These are phyloP conservation scores for Scheffersomyces segobiensis DNA, from an alignment of 1,139 yeast species.

Conservation along the genomic window DNA sequence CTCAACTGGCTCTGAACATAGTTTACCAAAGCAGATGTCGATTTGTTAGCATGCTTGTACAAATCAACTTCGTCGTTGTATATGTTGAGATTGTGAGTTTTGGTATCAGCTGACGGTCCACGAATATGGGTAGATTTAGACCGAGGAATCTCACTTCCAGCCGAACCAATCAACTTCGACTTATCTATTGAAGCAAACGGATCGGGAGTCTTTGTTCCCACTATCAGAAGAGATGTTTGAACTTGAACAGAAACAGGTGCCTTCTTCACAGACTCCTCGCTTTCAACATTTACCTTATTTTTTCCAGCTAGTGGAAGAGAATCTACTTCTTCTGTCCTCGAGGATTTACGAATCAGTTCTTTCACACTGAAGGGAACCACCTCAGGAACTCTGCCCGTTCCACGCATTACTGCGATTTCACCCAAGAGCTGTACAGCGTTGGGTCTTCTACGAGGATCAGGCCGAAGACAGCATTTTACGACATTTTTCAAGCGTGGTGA, in stretches of 20 bases:
- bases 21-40: conserved; percentile 33
- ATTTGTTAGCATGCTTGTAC: conserved; percentile 7
- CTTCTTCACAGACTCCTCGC: background rate
- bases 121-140: conserved; percentile 21
- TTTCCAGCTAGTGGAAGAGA: conserved; percentile 2
- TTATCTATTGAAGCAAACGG: conserved; percentile 44
- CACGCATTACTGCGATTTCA: conserved; percentile 67
- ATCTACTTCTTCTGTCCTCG: conserved; percentile 2
- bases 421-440: conserved; percentile 68
- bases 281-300: background rate
- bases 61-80: conserved; percentile 8
- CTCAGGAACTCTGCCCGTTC: conserved; percentile 52
- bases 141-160: conserved; percentile 8
- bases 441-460: conserved; percentile 72
- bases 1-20: conserved; percentile 37
- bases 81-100: conserved; percentile 6
- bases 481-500: conserved; percentile 53
- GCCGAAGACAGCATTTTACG: conserved; percentile 62
- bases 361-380: conserved; percentile 39
- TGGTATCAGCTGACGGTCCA: background rate
- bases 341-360: conserved; percentile 1
- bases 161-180: conserved; percentile 21
- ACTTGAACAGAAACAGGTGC: background rate
- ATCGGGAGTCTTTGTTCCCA: conserved; percentile 18
- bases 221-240: background rate